A percentile compares a stretch with the other conserved stretches of the same genome.
phyloP scores from a whole-genome alignment of 148 eudicot genomes.

The Polygonum maritimum region DNA sequence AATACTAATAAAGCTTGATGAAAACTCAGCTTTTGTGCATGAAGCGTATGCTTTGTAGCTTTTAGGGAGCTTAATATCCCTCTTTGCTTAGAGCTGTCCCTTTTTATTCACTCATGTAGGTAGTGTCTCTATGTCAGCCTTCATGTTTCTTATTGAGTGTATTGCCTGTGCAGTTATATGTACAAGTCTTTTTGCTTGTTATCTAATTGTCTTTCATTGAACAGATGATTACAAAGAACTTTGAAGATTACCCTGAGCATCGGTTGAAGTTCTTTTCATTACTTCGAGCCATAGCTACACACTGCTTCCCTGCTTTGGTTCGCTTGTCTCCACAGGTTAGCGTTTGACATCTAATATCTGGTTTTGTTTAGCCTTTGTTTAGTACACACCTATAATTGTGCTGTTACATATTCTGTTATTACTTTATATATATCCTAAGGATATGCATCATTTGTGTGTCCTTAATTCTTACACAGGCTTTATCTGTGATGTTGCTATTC shows the following conservation, averaged over 20 bases:
- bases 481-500: neutral
- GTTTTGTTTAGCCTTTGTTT: neutral
- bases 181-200: neutral
- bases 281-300: slow-evolving; percentile 86
- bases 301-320: slow-evolving; percentile 90
- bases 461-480: neutral
- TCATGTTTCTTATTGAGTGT: neutral
- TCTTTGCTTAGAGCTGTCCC: too few species aligned
- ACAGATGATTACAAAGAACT: slow-evolving; percentile 98
- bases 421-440: neutral
- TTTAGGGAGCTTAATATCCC: too few species aligned
- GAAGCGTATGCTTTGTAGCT: too few species aligned
- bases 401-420: neutral
- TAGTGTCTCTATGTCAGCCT: too few species aligned
- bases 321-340: slow-evolving; percentile 75
- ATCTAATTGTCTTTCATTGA: slow-evolving; percentile 12
- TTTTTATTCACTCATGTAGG: too few species aligned
- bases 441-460: neutral
- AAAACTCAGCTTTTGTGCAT: too few species aligned
- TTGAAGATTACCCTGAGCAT: slow-evolving; percentile 99
- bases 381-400: neutral
- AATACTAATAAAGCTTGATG: too few species aligned
- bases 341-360: neutral
- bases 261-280: slow-evolving; percentile 94
- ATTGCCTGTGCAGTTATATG: neutral